Base-by-base conservation (phyloP, 1,139 yeast species). In the Scheffersomyces titani region DNA sequence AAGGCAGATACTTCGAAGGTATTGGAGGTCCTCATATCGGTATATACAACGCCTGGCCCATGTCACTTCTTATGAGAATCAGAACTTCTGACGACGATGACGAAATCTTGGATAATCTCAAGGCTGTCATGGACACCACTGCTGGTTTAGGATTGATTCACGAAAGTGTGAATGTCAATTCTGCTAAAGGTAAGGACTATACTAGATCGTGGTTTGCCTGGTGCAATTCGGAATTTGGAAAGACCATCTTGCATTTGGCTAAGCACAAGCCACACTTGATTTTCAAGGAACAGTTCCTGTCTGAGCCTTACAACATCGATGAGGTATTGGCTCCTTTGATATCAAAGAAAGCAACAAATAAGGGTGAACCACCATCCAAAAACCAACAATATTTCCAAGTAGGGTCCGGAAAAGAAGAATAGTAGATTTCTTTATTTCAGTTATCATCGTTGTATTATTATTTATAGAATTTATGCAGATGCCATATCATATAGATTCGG, bases 21-120 rank as follows among this genome's bases (percentile, higher is more conserved):
- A 81, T 92, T 58, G 97, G 97, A 0, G 97, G 97, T 0, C 97
- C 97, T 0, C 97, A 92, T 69, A 84, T 91, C 50, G 97, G 97
- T 0, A 81, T 89, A 36, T 76, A 79, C 44, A 82, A 87, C 67
- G 96, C 96, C 0, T 92, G 97, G 97, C 97, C 97, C 22, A 89
- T 92, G 97, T 87, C 94, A 24, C 76, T 89, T 44, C 72, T 91
- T 51, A 80, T 90, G 56, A 83, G 86, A 44, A 90, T 92, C 19
- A 80, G 97, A 61, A 92, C 97, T 0, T 76, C 88, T 3, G 84
- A 87, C 60, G 85, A 88, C 62, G 96, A 90, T 57, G 78, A 77
- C 0, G 97, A 91, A 66, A 90, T 92, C 44, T 44, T 65, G 54
- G 68, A 72, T 9, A 76, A 82, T 55, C 75, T 92, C 61, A 71